Conservation (phyloP, 2,329 filamentous ascomycete species). For the Fusarium miscanthi region DNA sequence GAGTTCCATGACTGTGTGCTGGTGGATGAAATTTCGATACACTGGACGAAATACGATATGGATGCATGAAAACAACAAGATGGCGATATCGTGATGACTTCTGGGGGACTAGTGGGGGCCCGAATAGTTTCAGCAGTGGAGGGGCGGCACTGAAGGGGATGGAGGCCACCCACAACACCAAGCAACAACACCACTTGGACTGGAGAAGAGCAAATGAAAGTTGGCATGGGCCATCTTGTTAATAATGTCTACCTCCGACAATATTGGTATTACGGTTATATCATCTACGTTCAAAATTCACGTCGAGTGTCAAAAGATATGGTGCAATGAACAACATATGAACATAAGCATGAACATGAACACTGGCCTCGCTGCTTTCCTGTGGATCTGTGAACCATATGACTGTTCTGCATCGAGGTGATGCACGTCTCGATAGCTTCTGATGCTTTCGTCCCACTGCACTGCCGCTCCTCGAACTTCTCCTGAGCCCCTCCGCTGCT, state of each 20-base stretch:
- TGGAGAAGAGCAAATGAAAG: background rate
- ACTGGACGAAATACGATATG: background rate
- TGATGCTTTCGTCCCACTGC: background rate
- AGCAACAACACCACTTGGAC: background rate
- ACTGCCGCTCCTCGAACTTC: background rate
- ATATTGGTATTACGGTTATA: background rate
- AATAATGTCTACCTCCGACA: background rate
- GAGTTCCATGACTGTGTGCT: background rate
- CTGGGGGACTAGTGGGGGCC: background rate
- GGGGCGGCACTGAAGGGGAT: background rate
- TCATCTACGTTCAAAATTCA: background rate
- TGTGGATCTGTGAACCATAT: background rate
- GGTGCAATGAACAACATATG: background rate
- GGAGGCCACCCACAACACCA: constrained; percentile 1
- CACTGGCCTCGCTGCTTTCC: background rate
- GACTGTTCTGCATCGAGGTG: background rate
- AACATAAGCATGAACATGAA: background rate
- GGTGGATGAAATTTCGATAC: background rate
- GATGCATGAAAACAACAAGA: background rate
- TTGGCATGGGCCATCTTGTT: background rate
- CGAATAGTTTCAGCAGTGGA: background rate
- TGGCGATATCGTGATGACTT: background rate
- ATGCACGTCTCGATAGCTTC: background rate
- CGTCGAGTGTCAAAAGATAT: background rate
- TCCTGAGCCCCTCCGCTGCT: background rate